Evolutionary conservation across 345 rosid genomes (phyloP).

Genomic region (Zanthoxylum bungeanum): DNA sequence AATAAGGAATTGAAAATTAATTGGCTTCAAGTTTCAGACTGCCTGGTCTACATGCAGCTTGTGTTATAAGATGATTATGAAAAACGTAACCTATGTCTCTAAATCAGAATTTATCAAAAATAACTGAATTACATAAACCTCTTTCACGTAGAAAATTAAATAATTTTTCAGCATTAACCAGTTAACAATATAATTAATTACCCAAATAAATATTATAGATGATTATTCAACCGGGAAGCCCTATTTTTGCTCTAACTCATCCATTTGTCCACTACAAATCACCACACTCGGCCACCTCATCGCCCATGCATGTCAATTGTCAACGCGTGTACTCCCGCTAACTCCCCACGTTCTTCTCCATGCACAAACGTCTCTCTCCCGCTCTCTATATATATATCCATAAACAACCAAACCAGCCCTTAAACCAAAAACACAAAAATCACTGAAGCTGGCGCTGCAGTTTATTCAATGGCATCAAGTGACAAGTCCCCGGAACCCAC

Average conservation of each 20-base stretch:
- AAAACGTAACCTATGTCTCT: no score
- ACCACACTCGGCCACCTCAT: slow-evolving; percentile 19
- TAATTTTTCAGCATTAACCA: neutral
- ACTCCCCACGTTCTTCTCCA: slow-evolving; percentile 14
- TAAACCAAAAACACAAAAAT: neutral
- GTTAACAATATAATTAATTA: neutral
- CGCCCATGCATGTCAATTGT: slow-evolving; percentile 12
- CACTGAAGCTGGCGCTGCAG: no score
- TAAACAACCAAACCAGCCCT: neutral
- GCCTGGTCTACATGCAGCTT: no score
- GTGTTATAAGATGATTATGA: no score
- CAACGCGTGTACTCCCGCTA: slow-evolving; percentile 17
- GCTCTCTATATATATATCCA: neutral
- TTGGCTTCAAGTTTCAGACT: no score
- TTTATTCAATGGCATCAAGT: slow-evolving; percentile 34
- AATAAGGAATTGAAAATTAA: no score
- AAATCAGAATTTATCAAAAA: no score
- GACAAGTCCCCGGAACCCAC: slow-evolving; percentile 27
- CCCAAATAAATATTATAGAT: neutral
- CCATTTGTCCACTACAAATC: slow-evolving; percentile 22
- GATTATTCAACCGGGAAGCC: neutral
- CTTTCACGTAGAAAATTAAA: neutral
- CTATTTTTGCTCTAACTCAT: neutral
- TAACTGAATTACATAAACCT: neutral
- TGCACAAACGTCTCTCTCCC: neutral